Conservation (phyloP, 257 asterid species). For the Solanum arcanum region DNA sequence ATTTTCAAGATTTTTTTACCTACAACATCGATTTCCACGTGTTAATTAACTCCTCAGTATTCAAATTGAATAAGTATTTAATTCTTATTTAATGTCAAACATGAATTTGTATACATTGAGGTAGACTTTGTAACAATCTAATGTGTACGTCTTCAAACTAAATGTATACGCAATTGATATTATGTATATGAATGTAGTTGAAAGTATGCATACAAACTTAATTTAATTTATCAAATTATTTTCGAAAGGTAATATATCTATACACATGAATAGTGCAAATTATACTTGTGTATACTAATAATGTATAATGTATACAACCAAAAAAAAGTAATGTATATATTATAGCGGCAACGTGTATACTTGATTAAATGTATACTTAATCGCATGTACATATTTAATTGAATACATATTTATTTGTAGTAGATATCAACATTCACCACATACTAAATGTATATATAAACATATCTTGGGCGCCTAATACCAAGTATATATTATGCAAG, state of each 20-base stretch:
- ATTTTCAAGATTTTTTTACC: neutral
- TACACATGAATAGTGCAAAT: neutral
- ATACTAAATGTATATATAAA: neutral
- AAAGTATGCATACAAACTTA: neutral
- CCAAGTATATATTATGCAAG: neutral
- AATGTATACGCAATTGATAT: neutral
- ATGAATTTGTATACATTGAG: neutral
- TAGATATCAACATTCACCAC: neutral
- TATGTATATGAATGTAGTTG: neutral
- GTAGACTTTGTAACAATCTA: neutral
- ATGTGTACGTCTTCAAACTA: neutral
- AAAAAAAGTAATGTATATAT: neutral
- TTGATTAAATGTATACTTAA: too few relatives aligned
- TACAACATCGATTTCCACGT: neutral
- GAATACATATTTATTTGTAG: neutral
- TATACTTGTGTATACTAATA: too few relatives aligned
- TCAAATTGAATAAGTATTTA: neutral
- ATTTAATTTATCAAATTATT: neutral
- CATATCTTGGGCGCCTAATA: neutral
- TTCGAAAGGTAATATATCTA: neutral
- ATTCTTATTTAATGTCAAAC: too few relatives aligned
- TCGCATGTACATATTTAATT: neutral
- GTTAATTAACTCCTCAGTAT: neutral
- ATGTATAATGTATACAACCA: neutral
- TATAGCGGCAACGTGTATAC: neutral